Base-by-base conservation (phyloP, 176 grass and related monocot genomes). In the Rhynchospora pubera region DNA sequence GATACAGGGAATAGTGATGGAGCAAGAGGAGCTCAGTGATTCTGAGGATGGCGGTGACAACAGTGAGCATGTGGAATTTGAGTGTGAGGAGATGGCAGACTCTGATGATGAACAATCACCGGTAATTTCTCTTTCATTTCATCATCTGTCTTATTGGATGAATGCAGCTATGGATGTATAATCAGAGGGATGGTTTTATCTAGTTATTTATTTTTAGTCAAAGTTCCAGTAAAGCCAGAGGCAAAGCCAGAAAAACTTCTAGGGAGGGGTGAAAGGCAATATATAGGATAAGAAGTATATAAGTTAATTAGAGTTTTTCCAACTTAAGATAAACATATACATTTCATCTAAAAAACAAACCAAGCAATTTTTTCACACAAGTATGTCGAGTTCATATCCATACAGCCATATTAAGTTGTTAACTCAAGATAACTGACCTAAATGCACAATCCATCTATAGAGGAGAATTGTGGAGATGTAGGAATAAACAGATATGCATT, bases 1-100 rank as follows among this genome's bases (percentile, higher is more conserved):
- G 58, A 83, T 93, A 78, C 91, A 86, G 86, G 91, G 86, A 60
- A 90, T 95, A 86, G 80, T 94, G 75, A 95, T 98, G 92, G 96
- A 95, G 85, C 96, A 93, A 69, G 92, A 98, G 86, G 90, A 98
- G 88, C 83, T 93, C 56, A 98, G 91, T 88, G 96, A 95, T 80
- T 99, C 96, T 0, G 92, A 99, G 53, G 96, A 95, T 70, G 91
- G 91, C 43, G 89, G 76, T 69, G 87, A 89, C 34, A 87, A 94
- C 57, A 90, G 62, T 57, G 85, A 88, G 69, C 85, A 91, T 75
- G 92, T 93, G 6, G 96, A 93, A 70, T 99, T 99, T 73, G 92
- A 97, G 90, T 70, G 90, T 71, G 90, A 92, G 85, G 87, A 94
- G 87, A 94, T 93, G 74, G 90, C 84, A 60, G 95, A 94, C 89